phyloP scores from a whole-genome alignment of 2,329 filamentous ascomycete species.

The Aureobasidium subglaciale region DNA sequence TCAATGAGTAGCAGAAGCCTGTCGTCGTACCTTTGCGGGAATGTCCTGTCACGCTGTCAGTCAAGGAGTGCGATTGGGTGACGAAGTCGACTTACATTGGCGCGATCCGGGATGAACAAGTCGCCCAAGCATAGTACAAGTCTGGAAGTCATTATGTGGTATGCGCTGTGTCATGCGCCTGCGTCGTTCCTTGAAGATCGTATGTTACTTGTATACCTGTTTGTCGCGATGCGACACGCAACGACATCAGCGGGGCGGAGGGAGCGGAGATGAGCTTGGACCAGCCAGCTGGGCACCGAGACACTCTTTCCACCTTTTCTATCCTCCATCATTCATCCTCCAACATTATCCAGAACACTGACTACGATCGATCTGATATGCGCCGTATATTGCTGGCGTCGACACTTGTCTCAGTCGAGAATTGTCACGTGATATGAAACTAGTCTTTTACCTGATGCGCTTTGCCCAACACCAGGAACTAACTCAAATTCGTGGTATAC shows the following conservation, averaged over 20 bases:
- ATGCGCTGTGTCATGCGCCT: not conserved
- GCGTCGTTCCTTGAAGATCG: not conserved
- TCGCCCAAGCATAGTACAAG: conserved; percentile 88
- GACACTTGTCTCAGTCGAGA: too few relatives aligned
- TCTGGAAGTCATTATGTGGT: conserved; percentile 62
- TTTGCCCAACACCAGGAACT: too few relatives aligned
- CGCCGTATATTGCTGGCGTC: too few relatives aligned
- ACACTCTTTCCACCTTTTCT: not conserved
- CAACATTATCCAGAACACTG: too few relatives aligned
- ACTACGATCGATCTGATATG: too few relatives aligned
- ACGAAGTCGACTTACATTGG: conserved; percentile 51
- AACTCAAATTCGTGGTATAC: not conserved
- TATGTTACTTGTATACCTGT: not conserved
- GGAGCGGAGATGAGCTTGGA: conserved; percentile 9
- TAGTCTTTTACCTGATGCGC: too few relatives aligned
- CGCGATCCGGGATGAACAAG: conserved; percentile 87
- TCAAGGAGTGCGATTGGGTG: conserved; percentile 12
- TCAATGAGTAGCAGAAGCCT: conserved; percentile 10
- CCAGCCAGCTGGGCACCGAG: too few relatives aligned
- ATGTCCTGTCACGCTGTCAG: conserved; percentile 52
- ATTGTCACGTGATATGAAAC: too few relatives aligned
- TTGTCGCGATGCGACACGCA: not conserved
- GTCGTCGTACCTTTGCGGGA: conserved; percentile 69
- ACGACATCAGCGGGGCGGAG: conserved; percentile 8
- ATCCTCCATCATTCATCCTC: not conserved